These are phyloP conservation scores for Rhynchospora tenuis DNA, from an alignment of 176 grass and related monocot genomes.

Conservation along the genomic window DNA sequence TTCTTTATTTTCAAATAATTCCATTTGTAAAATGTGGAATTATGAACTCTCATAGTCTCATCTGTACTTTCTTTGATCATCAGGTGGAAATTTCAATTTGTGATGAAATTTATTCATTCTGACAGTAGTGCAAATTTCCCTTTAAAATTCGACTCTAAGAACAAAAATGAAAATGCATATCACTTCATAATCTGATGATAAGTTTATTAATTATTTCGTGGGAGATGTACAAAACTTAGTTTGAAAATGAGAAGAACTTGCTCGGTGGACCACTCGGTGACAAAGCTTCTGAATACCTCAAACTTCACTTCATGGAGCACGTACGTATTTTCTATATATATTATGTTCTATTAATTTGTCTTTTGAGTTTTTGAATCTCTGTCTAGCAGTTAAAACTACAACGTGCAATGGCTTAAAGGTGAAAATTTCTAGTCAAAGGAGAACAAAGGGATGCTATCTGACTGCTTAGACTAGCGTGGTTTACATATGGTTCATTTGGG, in stretches of 20 bases:
- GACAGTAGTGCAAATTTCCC: neutral
- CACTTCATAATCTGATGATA: neutral
- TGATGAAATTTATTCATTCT: neutral
- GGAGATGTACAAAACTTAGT: constrained; percentile 70
- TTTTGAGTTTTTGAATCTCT: constrained; percentile 14
- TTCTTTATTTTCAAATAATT: neutral
- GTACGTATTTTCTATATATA: constrained; percentile 32
- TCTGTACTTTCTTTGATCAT: neutral
- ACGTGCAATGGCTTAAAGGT: too few species aligned
- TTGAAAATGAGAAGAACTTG: constrained; percentile 80
- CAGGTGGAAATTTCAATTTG: constrained; percentile 70
- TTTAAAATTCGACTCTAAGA: neutral
- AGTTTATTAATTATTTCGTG: constrained; percentile 30
- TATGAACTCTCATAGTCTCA: too few species aligned
- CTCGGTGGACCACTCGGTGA: constrained; percentile 62
- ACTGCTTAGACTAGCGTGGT: too few species aligned
- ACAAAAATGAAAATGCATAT: neutral
- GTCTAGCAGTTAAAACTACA: neutral
- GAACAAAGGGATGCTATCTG: too few species aligned
- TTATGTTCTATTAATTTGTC: constrained; percentile 12
- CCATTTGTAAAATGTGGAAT: neutral
- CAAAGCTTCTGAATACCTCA: constrained; percentile 78
- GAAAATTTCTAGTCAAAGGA: too few species aligned
- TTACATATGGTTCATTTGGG: neutral
- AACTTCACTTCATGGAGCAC: constrained; percentile 85